Base-by-base conservation (phyloP, 352 stramenopile genomes). In the Achlya hypogyna region DNA sequence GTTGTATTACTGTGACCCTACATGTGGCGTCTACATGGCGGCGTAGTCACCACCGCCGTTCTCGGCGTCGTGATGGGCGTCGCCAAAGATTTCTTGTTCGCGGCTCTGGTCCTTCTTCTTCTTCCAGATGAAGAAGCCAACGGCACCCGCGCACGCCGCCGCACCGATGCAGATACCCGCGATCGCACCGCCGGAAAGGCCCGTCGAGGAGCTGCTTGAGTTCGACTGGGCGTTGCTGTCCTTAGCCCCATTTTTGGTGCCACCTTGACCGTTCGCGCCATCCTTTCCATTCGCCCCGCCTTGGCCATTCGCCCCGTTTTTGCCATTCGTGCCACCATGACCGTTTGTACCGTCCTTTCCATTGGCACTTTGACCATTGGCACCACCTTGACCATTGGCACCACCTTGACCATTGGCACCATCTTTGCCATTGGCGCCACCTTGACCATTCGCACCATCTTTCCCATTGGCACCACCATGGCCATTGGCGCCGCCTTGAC, bases 121-220 rank as follows among this genome's bases (percentile, higher is more conserved):
- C 60, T 67, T 67, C 60, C 60, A 67, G 32, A 67, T 56, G 51
- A 67, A 67, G 22, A 67, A 67, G n/a, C 60, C 60, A 18, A 67
- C 60, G 1, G 60, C 60, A 25, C 60, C 60, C 9, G 60, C 60
- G 25, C 25, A 34, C 6, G 60, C 60, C 8, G 51, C 18, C 12
- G 29, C 18, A 23, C 60, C 60, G n/a, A 67, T 53, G n/a, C 18
- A 16, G n/a, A 67, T 67, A 23, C 60, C 60, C 6, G 60, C 60
- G 28, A 67, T 67, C 45, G 60, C 60, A 2, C 60, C 60, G 32
- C 60, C 60, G 0, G 60, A 67, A n/a, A 67, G n/a, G 16, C 31
- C 23, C 9, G 53, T 31, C 53, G 27, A 45, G 8, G 53, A 45
- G 4, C 25, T 14, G 29, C 18, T 16, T 6, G 49, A 34, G 49